phyloP scores from a whole-genome alignment of 2,329 filamentous ascomycete genomes.

The Xylaria sp. region DNA sequence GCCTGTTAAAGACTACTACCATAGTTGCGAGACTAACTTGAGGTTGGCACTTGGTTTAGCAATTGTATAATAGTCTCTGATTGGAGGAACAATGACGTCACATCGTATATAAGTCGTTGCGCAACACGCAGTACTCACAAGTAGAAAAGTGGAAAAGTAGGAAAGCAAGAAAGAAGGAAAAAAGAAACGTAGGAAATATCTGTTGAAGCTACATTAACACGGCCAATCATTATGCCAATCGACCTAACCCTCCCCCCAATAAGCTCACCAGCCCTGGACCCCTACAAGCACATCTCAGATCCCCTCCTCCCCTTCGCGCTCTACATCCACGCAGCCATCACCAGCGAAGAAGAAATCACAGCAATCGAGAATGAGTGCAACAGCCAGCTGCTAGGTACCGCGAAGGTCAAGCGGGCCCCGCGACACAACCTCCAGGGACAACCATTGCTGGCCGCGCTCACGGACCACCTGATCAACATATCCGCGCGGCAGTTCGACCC shows the following conservation, averaged over 20 bases:
- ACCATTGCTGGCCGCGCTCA: constrained; percentile 5
- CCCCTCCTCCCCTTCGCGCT: constrained; percentile 18
- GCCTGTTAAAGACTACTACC: background rate
- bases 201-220: background rate
- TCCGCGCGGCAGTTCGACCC: constrained; percentile 15
- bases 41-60: background rate
- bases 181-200: background rate
- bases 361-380: constrained; percentile 14
- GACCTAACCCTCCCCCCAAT: constrained; percentile 9
- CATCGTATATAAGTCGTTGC: background rate
- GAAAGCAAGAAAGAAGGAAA: background rate
- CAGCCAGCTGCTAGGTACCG: background rate
- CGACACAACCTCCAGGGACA: background rate
- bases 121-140: background rate
- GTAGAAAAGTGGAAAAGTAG: too few relatives aligned
- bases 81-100: background rate
- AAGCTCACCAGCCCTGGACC: constrained; percentile 10
- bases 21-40: background rate
- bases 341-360: background rate
- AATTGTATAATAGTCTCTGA: background rate
- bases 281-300: constrained; percentile 1
- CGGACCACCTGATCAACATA: constrained; percentile 4
- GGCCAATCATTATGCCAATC: constrained; percentile 16
- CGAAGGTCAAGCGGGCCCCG: constrained; percentile 3
- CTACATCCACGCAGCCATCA: constrained; percentile 11